Percentiles rank a stretch among this genome's conserved stretches.
Evolutionary conservation across 73 alveolate genomes (phyloP).

Genomic region (Paramecium caudatum): DNA sequence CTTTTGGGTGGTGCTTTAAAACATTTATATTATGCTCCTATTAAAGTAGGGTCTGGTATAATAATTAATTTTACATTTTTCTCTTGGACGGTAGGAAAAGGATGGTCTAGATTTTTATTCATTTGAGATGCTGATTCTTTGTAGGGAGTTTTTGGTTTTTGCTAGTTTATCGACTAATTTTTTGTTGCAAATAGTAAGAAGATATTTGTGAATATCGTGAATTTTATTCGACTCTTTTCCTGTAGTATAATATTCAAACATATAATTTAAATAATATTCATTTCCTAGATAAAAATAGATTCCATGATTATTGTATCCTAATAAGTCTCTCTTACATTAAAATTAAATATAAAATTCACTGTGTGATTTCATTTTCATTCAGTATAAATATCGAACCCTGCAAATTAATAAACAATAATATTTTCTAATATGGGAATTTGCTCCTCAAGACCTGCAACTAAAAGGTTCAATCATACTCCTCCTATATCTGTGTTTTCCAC

Average conservation of each 20-base stretch:
- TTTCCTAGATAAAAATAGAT: too few relatives aligned
- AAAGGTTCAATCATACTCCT: too few relatives aligned
- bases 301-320: too few relatives aligned
- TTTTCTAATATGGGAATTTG: too few relatives aligned
- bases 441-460: too few relatives aligned
- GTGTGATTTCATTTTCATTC: too few relatives aligned
- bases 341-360: too few relatives aligned
- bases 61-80: background rate
- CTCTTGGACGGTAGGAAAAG: slow-evolving; percentile 12
- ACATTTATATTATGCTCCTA: slow-evolving; percentile 28
- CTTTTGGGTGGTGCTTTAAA: slow-evolving; percentile 31
- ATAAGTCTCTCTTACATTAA: too few relatives aligned
- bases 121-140: background rate
- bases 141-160: background rate
- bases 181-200: background rate
- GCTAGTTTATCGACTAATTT: slow-evolving; percentile 21
- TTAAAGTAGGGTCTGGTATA: background rate
- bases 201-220: slow-evolving; percentile 35
- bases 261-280: too few relatives aligned
- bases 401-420: too few relatives aligned
- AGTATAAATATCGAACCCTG: too few relatives aligned
- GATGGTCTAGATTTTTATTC: background rate
- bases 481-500: too few relatives aligned
- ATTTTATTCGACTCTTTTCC: slow-evolving; percentile 17
- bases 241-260: slow-evolving; percentile 24